These are phyloP conservation scores for Linum usitatissimum DNA, from an alignment of 345 rosid species.

Conservation along the genomic window DNA sequence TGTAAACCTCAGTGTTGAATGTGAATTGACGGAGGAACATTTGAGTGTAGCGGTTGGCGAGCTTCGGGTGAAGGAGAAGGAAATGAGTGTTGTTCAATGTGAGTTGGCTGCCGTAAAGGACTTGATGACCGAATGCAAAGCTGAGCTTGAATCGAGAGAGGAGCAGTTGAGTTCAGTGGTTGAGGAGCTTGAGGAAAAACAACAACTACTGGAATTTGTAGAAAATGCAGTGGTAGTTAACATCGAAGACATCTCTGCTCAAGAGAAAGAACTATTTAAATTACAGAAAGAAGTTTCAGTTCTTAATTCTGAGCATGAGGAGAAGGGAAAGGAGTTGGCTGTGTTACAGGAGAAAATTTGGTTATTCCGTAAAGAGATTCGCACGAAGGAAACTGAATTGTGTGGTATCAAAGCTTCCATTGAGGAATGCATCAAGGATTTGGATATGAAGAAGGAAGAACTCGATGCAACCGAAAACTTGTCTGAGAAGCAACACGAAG, in stretches of 20 bases:
- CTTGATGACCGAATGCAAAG: background rate
- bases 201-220: background rate
- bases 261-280: background rate
- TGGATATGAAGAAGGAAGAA: constrained; percentile 10
- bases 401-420: background rate
- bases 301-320: background rate
- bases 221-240: background rate
- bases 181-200: background rate
- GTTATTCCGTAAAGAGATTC: background rate
- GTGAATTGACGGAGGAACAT: background rate
- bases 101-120: background rate
- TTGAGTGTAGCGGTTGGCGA: background rate
- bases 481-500: constrained; percentile 5
- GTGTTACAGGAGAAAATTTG: background rate
- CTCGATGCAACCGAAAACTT: background rate
- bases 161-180: background rate
- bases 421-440: background rate
- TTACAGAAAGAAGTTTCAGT: background rate
- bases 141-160: background rate
- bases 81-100: background rate
- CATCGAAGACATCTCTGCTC: background rate
- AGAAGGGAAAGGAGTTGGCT: background rate
- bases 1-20: background rate
- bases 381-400: too few relatives aligned
- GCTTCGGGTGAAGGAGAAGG: background rate